A percentile compares a stretch with the other conserved stretches of the same genome.
Conservation (phyloP, 768 basidiomycete species). For the Lactarius deliciosus region DNA sequence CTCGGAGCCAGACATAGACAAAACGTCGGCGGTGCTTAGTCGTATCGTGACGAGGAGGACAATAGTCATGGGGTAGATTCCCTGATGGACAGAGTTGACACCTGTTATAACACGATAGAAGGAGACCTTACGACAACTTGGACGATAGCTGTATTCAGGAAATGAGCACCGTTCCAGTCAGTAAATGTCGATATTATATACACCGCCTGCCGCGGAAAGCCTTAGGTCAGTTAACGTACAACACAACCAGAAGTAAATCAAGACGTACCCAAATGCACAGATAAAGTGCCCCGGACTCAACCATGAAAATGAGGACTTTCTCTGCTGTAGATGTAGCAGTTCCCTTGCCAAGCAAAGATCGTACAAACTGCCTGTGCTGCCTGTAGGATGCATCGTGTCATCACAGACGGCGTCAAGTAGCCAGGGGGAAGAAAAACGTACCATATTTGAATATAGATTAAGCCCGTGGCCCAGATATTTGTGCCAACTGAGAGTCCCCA, state of each 20-base stretch:
- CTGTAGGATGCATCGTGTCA: background rate
- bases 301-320: slow-evolving; percentile 6
- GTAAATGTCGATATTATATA: background rate
- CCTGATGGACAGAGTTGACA: background rate
- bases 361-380: slow-evolving; percentile 13
- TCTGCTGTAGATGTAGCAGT: background rate
- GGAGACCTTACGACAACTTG: slow-evolving; percentile 16
- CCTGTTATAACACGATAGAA: background rate
- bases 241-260: background rate
- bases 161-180: background rate
- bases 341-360: background rate
- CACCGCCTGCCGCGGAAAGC: background rate
- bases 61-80: slow-evolving; percentile 17
- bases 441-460: slow-evolving; percentile 22
- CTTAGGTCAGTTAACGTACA: background rate
- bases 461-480: slow-evolving; percentile 19
- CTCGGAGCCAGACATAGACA: background rate
- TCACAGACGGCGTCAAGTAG: background rate
- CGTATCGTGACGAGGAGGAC: slow-evolving; percentile 17
- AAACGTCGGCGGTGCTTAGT: slow-evolving; percentile 13
- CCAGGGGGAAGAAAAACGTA: background rate
- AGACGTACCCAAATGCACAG: slow-evolving; percentile 12
- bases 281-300: slow-evolving; percentile 19
- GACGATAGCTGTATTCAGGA: slow-evolving; percentile 1
- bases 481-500: slow-evolving; percentile 5